A percentile compares a stretch with the other conserved stretches of the same genome.
phyloP scores from a whole-genome alignment of 139 green algal genomes.

The Auxenochlorella protothecoides region DNA sequence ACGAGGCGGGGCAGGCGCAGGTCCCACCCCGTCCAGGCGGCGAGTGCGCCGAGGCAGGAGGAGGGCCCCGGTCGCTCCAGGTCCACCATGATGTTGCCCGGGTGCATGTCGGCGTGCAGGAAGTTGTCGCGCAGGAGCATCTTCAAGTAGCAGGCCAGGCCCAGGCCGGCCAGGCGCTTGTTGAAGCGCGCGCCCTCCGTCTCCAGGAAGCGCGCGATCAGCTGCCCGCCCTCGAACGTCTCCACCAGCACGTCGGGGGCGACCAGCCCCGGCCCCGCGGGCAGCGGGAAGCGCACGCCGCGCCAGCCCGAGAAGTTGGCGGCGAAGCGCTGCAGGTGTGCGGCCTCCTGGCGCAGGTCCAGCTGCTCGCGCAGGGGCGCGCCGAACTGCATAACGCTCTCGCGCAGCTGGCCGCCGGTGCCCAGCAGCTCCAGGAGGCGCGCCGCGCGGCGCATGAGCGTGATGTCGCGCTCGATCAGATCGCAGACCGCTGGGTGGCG shows the following conservation, averaged over 20 bases:
- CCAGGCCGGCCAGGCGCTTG: constrained; percentile 57
- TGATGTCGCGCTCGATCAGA: constrained; percentile 81
- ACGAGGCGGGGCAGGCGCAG: constrained; percentile 31
- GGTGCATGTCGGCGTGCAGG: constrained; percentile 88
- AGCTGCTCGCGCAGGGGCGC: constrained; percentile 83
- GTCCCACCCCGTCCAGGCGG: background rate
- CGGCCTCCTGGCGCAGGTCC: constrained; percentile 73
- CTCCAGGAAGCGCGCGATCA: constrained; percentile 53
- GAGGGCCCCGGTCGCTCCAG: background rate
- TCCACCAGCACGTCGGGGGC: constrained; percentile 77
- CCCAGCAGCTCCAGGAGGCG: constrained; percentile 33
- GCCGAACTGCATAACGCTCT: constrained; percentile 59
- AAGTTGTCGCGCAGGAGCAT: constrained; percentile 89
- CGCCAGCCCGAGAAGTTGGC: constrained; percentile 55
- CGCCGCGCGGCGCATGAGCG: constrained; percentile 61
- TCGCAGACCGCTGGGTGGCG: constrained; percentile 69
- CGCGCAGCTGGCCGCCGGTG: constrained; percentile 32
- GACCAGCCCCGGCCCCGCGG: constrained; percentile 16
- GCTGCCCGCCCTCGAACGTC: constrained; percentile 74
- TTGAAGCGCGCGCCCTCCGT: constrained; percentile 34
- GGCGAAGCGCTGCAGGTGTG: constrained; percentile 62
- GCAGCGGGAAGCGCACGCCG: constrained; percentile 17
- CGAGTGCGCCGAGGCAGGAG: background rate
- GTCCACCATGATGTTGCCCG: constrained; percentile 84
- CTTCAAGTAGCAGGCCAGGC: constrained; percentile 78